Conservation (phyloP, 1,284 basidiomycete genomes). For the Trichosporon sp. region DNA sequence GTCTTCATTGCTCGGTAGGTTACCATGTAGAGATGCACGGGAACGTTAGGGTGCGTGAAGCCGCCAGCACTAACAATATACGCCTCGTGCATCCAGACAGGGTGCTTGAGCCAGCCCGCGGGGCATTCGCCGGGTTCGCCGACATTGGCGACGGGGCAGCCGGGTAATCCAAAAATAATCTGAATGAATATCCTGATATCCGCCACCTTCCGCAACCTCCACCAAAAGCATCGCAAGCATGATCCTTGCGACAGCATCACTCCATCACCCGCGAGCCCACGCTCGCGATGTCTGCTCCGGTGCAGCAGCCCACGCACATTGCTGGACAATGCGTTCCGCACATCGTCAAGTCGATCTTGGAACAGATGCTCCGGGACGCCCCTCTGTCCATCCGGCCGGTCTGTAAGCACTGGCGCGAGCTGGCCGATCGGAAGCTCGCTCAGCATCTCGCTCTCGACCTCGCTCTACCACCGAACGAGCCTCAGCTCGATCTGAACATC, state of each 20-base stretch:
- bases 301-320: background rate
- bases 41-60: too few relatives aligned
- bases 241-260: background rate
- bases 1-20: too few relatives aligned
- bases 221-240: background rate
- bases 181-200: too few relatives aligned
- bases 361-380: background rate
- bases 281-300: background rate
- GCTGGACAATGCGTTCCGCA: background rate
- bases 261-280: background rate
- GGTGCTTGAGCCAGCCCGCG: too few relatives aligned
- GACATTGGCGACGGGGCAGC: too few relatives aligned
- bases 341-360: background rate
- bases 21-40: too few relatives aligned
- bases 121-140: too few relatives aligned
- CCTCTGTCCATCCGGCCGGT: background rate
- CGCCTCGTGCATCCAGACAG: too few relatives aligned
- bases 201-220: background rate
- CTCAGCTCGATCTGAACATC: background rate
- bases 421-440: background rate
- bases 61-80: too few relatives aligned
- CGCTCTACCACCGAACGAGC: background rate
- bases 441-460: background rate
- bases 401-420: background rate
- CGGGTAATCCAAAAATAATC: too few relatives aligned